Base-by-base conservation (phyloP, 1,284 basidiomycete genomes). In the Apiotrichum gracile region DNA sequence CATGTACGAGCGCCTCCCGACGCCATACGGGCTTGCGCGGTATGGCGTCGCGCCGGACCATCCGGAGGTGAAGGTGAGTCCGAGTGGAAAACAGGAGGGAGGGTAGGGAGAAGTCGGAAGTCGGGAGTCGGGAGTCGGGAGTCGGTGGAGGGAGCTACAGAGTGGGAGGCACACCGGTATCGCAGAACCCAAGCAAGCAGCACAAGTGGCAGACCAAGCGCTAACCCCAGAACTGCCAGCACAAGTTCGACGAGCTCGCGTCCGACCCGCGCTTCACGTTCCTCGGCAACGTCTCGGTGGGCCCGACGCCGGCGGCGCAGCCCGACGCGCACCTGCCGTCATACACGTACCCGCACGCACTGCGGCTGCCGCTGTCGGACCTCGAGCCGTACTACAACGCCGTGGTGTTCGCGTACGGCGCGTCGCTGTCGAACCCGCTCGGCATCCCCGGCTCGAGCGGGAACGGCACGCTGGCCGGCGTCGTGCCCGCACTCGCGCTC, bases 41-140 rank as follows among this genome's bases (percentile, higher is more conserved):
- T 98, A 96, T 66, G 94, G 96, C 1, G 96, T 99, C 8, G 96
- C 96, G 10, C 94, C 96, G 37, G 96, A 98, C 76, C 96, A 99
- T 74, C 92, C 94, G 1, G 94, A 98, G 78, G 94, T 98, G 68
- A 98, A 97, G 82, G 91, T 86, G 66, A 49, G 81, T 74, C 12
- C 25, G 37, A 38, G n/a, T 5, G 19, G 21, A 8, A 34, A 16
- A 16, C 7, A 16, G 33, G 17, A 16, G 33, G 7, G 33, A 4
- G 6, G 13, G 33, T 10, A 14, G 7, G 4, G 33, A 16, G 33
- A 16, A 16, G 33, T 5, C 13, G 33, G 17, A 16, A 16, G 33
- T 10, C 14, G 29, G 29, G 13, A 14, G 29, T 31, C 29, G 29
- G n/a, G n/a, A n/a, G n/a, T n/a, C n/a, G n/a, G n/a, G n/a, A n/a